Conservation (phyloP, 495 filamentous ascomycete genomes). For the Delitschia confertaspora region DNA sequence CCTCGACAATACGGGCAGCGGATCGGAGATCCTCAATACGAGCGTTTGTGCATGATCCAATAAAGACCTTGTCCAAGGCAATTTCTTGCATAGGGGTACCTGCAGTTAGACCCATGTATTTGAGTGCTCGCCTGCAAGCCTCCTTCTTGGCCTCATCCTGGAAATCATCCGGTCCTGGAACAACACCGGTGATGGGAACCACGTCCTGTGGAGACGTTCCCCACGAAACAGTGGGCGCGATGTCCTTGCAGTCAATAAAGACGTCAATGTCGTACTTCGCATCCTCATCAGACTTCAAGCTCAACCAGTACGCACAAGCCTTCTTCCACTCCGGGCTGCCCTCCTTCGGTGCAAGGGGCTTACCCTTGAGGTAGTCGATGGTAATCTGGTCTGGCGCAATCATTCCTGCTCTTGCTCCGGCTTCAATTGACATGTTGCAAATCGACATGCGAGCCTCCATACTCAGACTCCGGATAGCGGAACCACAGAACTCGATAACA, state of each 20-base stretch:
- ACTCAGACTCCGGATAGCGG: conserved; percentile 77
- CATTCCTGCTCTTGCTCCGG: conserved; percentile 90
- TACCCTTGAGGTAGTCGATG: conserved; percentile 86
- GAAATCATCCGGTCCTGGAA: conserved; percentile 85
- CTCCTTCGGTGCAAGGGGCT: conserved; percentile 75
- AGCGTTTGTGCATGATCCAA: conserved; percentile 95
- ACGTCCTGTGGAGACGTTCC: conserved; percentile 96
- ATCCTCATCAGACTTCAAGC: conserved; percentile 70
- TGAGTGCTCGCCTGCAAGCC: conserved; percentile 68
- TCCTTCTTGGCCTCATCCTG: conserved; percentile 64
- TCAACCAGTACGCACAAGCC: conserved; percentile 81
- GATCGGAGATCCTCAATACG: conserved; percentile 92
- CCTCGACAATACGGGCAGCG: conserved; percentile 75
- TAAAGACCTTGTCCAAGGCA: conserved; percentile 88
- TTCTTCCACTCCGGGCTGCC: conserved; percentile 84
- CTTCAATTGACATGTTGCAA: conserved; percentile 99
- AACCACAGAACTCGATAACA: conserved; percentile 95
- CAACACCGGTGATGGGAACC: conserved; percentile 79
- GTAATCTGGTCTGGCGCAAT: conserved; percentile 90
- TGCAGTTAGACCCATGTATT: conserved; percentile 89
- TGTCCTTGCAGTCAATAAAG: conserved; percentile 82
- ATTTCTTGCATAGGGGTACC: conserved; percentile 89
- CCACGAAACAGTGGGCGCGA: conserved; percentile 90
- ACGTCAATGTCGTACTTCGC: conserved; percentile 83
- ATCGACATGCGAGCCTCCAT: conserved; percentile 99